Conservation (phyloP, 345 rosid genomes). For the Boechera retrofracta region DNA sequence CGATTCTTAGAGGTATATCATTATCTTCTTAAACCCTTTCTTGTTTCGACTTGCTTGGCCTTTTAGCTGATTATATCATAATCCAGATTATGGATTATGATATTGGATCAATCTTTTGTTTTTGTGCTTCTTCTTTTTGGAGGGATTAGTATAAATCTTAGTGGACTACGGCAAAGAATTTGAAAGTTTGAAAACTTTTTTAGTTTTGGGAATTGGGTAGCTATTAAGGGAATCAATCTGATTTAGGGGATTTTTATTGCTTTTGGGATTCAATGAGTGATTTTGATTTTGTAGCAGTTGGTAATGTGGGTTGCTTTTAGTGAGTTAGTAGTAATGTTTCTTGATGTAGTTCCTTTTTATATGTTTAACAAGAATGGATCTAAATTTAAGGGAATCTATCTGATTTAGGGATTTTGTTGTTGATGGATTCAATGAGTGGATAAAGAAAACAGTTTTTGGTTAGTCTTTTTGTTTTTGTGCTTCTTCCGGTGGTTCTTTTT, state of each 20-base stretch:
- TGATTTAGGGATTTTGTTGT: neutral
- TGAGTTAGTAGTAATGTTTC: slow-evolving; percentile 1
- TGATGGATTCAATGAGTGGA: neutral
- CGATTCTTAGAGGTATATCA: slow-evolving; percentile 68
- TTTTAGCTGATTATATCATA: neutral
- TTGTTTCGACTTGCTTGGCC: neutral
- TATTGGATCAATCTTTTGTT: slow-evolving; percentile 9
- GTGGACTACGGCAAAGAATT: neutral
- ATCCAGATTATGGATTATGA: neutral
- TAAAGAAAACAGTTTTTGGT: neutral
- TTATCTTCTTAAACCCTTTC: neutral
- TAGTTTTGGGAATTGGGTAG: neutral
- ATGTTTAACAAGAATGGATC: neutral
- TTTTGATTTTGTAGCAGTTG: neutral
- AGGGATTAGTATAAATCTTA: neutral
- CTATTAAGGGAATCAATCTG: neutral
- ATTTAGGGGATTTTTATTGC: slow-evolving; percentile 2
- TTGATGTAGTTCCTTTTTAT: neutral
- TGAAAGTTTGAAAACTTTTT: slow-evolving; percentile 19
- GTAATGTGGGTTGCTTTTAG: neutral
- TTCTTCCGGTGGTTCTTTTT: neutral
- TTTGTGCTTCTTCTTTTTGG: neutral
- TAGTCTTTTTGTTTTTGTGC: neutral
- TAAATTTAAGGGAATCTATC: neutral
- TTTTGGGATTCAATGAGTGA: neutral